Evolutionary conservation across 306 rosid species (phyloP), one percentile per base, ranked within the genome.

Genomic region (Oxytropis ochrocephala): DNA sequence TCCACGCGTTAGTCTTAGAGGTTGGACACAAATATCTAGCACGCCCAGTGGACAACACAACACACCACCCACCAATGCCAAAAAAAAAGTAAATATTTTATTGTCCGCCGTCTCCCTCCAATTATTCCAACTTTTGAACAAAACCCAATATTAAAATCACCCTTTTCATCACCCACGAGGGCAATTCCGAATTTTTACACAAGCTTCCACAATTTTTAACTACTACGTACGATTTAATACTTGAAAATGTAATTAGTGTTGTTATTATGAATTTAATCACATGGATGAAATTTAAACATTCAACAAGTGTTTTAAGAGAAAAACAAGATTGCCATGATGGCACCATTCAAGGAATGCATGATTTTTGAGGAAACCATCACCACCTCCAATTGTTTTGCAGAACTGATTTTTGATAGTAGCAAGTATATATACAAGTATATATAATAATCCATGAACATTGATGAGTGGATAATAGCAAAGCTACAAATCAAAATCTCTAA

Each of bases 11-110:
- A 64, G 11, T 33, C 0, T 7, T n/a, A 53, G 39, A 10, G 39
- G 39, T 17, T 51, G 6, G 12, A 59, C 64, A 27, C 12, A 83
- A 80, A 80, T 83, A 83, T 83, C 80, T 83, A 27, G 33, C 74
- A 60, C 12, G 29, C n/a, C 8, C 12, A 10, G 59, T 30, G 42
- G 75, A 60, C 56, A 69, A 14, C 59, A 8, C 56, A 60, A 29
- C n/a, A 7, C 70, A 70, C 55, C 36, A 11, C 7, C 38, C 79
- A 69, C 66, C 29, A 54, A n/a, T 24, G 5, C 14, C 56, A 16
- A 68, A 4, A 16, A 68, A 4, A 38, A 13, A 7, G 1, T 5
- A 8, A 71, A 2, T 72, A 29, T 60, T 78, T 82, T 75, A 38
- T 50, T 62, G 27, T 46, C 55, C 8, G 19, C 9, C 18, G 41